Percentiles rank a stretch among this genome's conserved stretches.
Conservation (phyloP, 176 grass and related monocot species). For the Carex parvula region DNA sequence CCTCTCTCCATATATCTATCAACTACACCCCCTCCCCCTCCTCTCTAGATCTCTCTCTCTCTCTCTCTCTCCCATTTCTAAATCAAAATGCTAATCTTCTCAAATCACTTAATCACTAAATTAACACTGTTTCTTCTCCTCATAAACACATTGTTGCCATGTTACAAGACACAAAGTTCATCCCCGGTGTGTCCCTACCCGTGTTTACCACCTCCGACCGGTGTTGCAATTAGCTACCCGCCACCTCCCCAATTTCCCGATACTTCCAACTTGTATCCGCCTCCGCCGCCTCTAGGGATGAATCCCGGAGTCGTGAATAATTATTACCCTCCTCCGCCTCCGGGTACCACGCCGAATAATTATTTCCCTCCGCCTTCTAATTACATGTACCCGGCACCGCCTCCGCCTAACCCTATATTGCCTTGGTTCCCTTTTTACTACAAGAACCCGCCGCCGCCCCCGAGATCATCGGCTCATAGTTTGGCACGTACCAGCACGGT, state of each 20-base stretch:
- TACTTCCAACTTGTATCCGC: neutral
- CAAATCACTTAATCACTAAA: neutral
- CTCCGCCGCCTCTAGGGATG: constrained; percentile 14
- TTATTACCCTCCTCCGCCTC: constrained; percentile 15
- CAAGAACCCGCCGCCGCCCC: constrained; percentile 20
- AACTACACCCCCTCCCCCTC: neutral
- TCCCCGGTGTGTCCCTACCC: constrained; percentile 32
- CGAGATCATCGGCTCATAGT: neutral
- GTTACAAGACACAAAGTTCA: constrained; percentile 6
- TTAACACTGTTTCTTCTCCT: neutral
- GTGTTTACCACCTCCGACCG: constrained; percentile 26
- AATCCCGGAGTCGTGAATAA: neutral
- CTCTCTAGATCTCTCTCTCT: neutral
- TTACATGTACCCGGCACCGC: constrained; percentile 13
- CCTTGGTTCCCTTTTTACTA: constrained; percentile 42
- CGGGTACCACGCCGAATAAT: neutral
- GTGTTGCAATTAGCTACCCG: neutral
- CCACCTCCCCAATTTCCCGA: neutral
- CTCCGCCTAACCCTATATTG: constrained; percentile 35
- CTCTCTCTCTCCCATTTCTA: neutral
- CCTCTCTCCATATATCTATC: too few species aligned
- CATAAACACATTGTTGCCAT: neutral
- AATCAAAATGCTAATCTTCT: neutral
- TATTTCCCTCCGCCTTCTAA: constrained; percentile 6
- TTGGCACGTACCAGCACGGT: neutral